phyloP scores from a whole-genome alignment of 164 flowering plant species.

The Stephania yunnanensis region DNA sequence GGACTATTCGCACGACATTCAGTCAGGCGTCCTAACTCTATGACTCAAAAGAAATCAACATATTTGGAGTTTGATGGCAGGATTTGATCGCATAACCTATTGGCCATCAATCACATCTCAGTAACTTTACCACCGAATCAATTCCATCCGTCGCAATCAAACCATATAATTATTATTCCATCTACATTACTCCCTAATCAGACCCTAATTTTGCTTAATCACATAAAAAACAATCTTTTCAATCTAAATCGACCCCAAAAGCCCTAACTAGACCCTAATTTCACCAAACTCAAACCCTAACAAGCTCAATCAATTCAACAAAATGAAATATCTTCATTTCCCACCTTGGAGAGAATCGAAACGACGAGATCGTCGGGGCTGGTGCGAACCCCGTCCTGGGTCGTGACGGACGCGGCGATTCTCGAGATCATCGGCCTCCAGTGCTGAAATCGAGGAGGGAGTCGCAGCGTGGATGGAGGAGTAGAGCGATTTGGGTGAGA shows the following conservation, averaged over 20 bases:
- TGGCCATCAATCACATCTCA: too few species aligned
- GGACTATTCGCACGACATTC: too few species aligned
- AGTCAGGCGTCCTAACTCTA: too few species aligned
- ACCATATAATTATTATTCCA: too few species aligned
- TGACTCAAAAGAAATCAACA: too few species aligned
- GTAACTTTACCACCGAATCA: too few species aligned
- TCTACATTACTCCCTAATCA: too few species aligned
- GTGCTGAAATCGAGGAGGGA: slow-evolving; percentile 10
- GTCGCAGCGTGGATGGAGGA: background rate
- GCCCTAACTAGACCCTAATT: too few species aligned
- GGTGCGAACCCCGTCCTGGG: slow-evolving; percentile 26
- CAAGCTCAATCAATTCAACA: background rate
- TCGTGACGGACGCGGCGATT: slow-evolving; percentile 22
- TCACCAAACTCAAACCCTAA: too few species aligned
- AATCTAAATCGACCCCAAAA: background rate
- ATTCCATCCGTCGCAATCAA: too few species aligned
- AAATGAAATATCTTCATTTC: background rate
- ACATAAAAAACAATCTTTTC: background rate
- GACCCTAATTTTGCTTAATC: background rate
- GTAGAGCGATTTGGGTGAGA: slow-evolving; percentile 9
- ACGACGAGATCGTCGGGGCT: slow-evolving; percentile 42
- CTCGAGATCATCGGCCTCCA: slow-evolving; percentile 4
- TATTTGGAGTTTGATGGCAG: too few species aligned
- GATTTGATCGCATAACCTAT: too few species aligned
- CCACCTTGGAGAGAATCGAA: slow-evolving; percentile 59